These are phyloP conservation scores for Xylariaceae sp. DNA, from an alignment of 2,329 filamentous ascomycete species.

Conservation along the genomic window DNA sequence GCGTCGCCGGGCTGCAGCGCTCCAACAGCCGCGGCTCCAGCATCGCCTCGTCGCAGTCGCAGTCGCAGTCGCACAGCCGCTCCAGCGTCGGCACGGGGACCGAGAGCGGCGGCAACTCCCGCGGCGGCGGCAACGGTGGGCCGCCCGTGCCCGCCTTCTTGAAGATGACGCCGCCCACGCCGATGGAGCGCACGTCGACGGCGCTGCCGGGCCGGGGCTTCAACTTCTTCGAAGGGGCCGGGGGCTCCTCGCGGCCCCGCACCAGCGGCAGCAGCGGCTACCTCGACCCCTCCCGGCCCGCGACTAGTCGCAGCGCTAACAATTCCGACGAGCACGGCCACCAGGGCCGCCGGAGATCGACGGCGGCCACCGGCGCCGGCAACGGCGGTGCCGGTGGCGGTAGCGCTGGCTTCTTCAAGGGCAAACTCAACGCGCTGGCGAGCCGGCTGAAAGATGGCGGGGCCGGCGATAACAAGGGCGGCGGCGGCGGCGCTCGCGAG, in stretches of 20 bases:
- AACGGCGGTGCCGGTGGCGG: no score
- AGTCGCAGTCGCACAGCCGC: conserved; percentile 30
- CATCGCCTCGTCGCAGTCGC: conserved; percentile 37
- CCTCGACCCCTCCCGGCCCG: conserved; percentile 9
- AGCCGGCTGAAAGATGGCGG: conserved; percentile 19
- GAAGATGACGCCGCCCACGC: conserved; percentile 25
- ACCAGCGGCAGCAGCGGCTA: conserved; percentile 9
- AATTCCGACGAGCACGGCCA: conserved; percentile 3
- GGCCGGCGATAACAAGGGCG: conserved; percentile 10
- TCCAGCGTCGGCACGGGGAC: no score
- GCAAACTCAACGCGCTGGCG: conserved; percentile 27
- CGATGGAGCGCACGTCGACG: conserved; percentile 13
- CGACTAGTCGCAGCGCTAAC: conserved; percentile 11
- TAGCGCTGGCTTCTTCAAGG: conserved; percentile 26
- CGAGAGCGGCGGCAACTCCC: conserved; percentile 10
- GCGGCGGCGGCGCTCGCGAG: no score
- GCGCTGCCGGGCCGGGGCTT: no score
- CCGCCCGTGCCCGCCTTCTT: conserved; percentile 21
- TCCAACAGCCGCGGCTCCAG: conserved; percentile 47
- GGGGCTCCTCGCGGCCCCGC: no score
- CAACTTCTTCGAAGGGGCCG: no score
- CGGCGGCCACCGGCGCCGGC: conserved; percentile 22
- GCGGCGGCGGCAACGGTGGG: conserved; percentile 15
- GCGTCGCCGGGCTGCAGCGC: conserved; percentile 30
- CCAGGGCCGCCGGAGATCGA: conserved; percentile 7